Base-by-base conservation (phyloP, 257 asterid species). In the Solanum piurae region DNA sequence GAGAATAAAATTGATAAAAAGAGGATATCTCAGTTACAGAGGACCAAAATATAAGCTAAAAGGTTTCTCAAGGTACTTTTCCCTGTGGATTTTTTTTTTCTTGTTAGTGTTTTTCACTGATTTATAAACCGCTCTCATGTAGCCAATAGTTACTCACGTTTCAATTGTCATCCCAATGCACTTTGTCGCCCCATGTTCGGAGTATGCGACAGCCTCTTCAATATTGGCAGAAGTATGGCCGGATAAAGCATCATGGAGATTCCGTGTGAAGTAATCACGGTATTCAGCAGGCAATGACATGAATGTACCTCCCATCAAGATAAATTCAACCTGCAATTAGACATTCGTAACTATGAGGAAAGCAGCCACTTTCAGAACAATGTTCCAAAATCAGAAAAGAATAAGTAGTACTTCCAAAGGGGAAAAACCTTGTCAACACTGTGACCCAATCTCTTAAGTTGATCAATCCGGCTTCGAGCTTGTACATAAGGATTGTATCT, bases 101-200 rank as follows among this genome's bases (percentile, higher is more conserved):
- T 33, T 33, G 46, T 8, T 20, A 80, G 66, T 80, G 66, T 29
- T 77, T 42, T 42, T 42, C 85, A 79, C 18, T 80, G 66, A 80
- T 80, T 80, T 7, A 3, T 16, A 80, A 44, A 80, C 85, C 27
- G 4, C 69, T 82, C 10, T 18, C 85, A 49, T 27, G n/a, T 49
- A 80, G 68, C 40, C 49, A 86, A 87, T 18, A 73, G 90, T 44
- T 85, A 85, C 95, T 89, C 92, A 97, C 98, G 99, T 97, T 91
- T 97, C 99, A 89, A 97, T 97, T 25, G 99, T 97, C 99, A 97
- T 96, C 90, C 99, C 99, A 89, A 97, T 97, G 89, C 99, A 97
- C 93, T 97, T 96, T 80, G 91, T 93, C 12, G 98, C 95, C 91
- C 99, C 89, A 84, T 97, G 99, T 91, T 97, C 99, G 6, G 99